A percentile compares a stretch with the other conserved stretches of the same genome.
Conservation (phyloP, 2,329 filamentous ascomycete genomes). For the Fusarium staphyleae region DNA sequence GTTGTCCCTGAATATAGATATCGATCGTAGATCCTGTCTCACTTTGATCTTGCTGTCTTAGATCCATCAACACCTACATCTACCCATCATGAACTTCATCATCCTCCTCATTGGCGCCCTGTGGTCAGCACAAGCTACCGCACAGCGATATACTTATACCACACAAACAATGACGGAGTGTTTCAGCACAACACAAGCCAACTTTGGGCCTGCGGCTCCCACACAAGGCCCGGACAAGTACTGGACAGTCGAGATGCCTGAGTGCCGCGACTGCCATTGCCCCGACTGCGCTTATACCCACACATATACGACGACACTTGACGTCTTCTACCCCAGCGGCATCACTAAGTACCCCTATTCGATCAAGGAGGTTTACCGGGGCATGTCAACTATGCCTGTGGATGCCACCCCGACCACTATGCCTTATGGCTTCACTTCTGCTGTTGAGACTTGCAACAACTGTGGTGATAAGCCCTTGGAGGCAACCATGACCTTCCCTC, state of each 20-base stretch:
- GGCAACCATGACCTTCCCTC: slow-evolving; percentile 40
- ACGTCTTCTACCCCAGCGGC: slow-evolving; percentile 34
- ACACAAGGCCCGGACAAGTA: slow-evolving; percentile 34
- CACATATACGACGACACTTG: slow-evolving; percentile 36
- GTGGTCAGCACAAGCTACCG: slow-evolving; percentile 19
- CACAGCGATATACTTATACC: slow-evolving; percentile 38
- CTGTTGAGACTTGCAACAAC: slow-evolving; percentile 27
- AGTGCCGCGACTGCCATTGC: slow-evolving; percentile 36
- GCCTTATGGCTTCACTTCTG: slow-evolving; percentile 37
- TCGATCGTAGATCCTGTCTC: slow-evolving; percentile 33
- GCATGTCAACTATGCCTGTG: slow-evolving; percentile 36
- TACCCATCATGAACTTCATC: slow-evolving; percentile 29
- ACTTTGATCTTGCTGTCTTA: slow-evolving; percentile 14
- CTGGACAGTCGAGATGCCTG: slow-evolving; percentile 37
- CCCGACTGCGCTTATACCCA: slow-evolving; percentile 35
- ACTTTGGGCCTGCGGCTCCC: slow-evolving; percentile 34
- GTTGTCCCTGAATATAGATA: slow-evolving; percentile 28
- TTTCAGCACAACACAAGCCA: slow-evolving; percentile 34
- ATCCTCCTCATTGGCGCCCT: slow-evolving; percentile 11
- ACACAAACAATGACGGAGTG: slow-evolving; percentile 38
- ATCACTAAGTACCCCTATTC: slow-evolving; percentile 28
- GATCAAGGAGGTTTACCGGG: slow-evolving; percentile 39
- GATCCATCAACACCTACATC: background rate
- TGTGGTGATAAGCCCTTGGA: slow-evolving; percentile 34
- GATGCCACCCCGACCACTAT: slow-evolving; percentile 25